Base-by-base conservation (phyloP, 768 basidiomycete species). In the Chlorophyllum brunneum region DNA sequence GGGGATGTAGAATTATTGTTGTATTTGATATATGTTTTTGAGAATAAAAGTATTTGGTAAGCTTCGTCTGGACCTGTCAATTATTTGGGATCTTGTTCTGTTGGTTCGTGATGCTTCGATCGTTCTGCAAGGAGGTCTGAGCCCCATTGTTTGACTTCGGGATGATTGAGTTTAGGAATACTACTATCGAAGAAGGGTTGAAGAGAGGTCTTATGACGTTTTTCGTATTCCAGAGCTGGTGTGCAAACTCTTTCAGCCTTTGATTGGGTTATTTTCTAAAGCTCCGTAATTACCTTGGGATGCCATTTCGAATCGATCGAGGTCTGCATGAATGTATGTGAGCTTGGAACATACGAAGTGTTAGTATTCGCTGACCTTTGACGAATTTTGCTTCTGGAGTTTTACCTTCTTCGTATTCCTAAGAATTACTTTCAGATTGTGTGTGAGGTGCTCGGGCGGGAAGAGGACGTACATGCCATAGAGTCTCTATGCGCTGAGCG, bases 221-320 rank as follows among this genome's bases (percentile, higher is more conserved):
- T 72, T 61, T 89, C 91, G 57, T 93, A 92, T 63, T 92, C 88
- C 0, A 76, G 67, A 0, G 89, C 90, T 91, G 45, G 7, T 39
- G 22, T 24, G 1, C 7, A 23, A 5, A 37, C 15, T 29, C 2
- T 18, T 30, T 5, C 10, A 4, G 29, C 5, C n/a, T 31, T 6
- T 5, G 31, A n/a, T 7, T 27, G 0, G 47, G 23, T 24, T 8
- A 31, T 26, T 7, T 52, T 24, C 13, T 27, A 29, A 20, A n/a
- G n/a, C n/a, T n/a, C n/a, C n/a, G n/a, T n/a, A 43, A 40, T 27
- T 62, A 81, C 88, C 91, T 77, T 95, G 92, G 0, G 83, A 71
- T 0, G 89, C 89, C 87, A 95, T 88, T 65, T 95, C 92, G 51
- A 92, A 84, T 5, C 88, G 76, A 63, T 95, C 92, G 4, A 94